Base-by-base conservation (phyloP, 164 flowering plant genomes). In the Macadamia tetraphylla region DNA sequence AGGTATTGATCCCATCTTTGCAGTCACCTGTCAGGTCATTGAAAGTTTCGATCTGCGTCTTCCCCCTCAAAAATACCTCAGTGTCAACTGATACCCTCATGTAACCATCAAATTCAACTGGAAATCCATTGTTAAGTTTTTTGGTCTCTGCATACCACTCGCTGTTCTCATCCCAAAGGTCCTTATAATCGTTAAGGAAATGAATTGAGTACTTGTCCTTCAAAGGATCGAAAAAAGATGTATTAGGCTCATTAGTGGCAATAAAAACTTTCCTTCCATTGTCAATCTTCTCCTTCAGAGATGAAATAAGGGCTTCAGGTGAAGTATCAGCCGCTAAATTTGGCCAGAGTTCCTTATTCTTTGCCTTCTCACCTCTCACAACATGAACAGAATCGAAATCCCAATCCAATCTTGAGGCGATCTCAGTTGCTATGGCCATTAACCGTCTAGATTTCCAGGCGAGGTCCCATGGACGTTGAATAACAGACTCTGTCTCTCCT, bases 91-190 rank as follows among this genome's bases (percentile, higher is more conserved):
- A 81, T 0, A 69, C 77, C 69, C 85, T 83, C 92, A 86, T 87
- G 78, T 84, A 87, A 13, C 87, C 90, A 68, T 87, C 92, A 53
- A 87, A 87, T 31, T 84, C 88, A 30, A 87, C 88, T 13, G 88
- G 80, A 70, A 65, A 74, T 8, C 90, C 90, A 23, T 80, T 78
- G 66, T 81, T 84, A 3, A 87, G 86, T 70, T 79, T 82, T 14
- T 51, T 79, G 6, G 81, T 87, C 64, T 87, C 92, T 0, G 69
- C 46, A 65, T 84, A 83, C 92, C 92, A 87, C 66, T 87, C 88
- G 44, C 89, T 87, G 48, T 69, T 79, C 58, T 81, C 84, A 66
- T 80, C 84, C 92, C 92, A 87, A 11, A 87, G 85, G 52, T 86
- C 87, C 67, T 76, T 84, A 73, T 80, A 83, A 29, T 86, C 92